These are phyloP conservation scores for Trichoderma sp. DNA, from an alignment of 2,329 filamentous ascomycete genomes.

Conservation along the genomic window DNA sequence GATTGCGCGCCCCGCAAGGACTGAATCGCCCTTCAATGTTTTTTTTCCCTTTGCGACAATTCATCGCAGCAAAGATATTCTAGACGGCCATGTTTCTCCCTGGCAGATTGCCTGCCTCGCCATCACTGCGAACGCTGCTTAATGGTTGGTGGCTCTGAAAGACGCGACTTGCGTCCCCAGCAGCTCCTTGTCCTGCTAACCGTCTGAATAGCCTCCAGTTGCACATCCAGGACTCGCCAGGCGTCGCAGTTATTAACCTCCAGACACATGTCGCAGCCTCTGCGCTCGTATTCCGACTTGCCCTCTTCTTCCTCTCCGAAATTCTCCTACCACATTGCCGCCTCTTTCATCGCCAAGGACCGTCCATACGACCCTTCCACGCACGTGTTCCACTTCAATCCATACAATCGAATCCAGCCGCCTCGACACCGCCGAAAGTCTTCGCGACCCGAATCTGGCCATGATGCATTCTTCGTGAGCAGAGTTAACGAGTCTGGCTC, in stretches of 20 bases:
- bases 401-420: constrained; percentile 57
- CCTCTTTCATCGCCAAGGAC: constrained; percentile 73
- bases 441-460: constrained; percentile 71
- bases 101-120: constrained; percentile 24
- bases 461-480: constrained; percentile 94
- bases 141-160: constrained; percentile 12
- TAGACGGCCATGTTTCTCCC: constrained; percentile 24
- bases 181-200: not conserved
- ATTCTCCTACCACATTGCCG: constrained; percentile 69
- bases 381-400: constrained; percentile 72
- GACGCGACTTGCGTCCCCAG: not conserved
- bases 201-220: not conserved
- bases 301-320: constrained; percentile 29
- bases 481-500: constrained; percentile 69
- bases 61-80: not conserved
- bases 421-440: constrained; percentile 38
- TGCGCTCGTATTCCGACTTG: constrained; percentile 26
- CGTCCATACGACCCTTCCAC: constrained; percentile 64
- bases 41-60: constrained; percentile 9
- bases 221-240: not conserved
- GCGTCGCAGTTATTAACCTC: constrained; percentile 18
- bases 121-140: constrained; percentile 23
- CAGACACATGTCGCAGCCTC: not conserved
- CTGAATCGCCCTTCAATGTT: constrained; percentile 7
- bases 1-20: constrained; percentile 12